phyloP scores from a whole-genome alignment of 2,329 filamentous ascomycete genomes.

The Aspergillus jensenii region DNA sequence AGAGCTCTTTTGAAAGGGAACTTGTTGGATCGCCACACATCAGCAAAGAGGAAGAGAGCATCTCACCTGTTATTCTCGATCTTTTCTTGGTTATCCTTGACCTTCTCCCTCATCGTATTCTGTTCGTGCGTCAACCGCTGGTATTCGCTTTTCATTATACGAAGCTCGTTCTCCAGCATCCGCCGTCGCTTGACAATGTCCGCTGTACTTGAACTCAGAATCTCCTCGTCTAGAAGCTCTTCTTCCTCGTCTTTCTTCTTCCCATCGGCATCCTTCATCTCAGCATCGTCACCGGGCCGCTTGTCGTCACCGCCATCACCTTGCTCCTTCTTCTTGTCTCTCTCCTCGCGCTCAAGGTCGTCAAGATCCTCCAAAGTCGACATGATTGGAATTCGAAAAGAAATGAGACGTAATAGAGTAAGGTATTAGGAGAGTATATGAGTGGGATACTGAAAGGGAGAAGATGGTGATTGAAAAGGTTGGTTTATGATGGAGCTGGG shows the following conservation, averaged over 20 bases:
- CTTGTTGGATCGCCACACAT: slow-evolving; percentile 1
- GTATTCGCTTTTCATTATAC: slow-evolving; percentile 98
- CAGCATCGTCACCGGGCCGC: slow-evolving; percentile 66
- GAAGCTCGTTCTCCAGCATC: slow-evolving; percentile 92
- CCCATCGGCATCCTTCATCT: slow-evolving; percentile 87
- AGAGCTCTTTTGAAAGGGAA: neutral
- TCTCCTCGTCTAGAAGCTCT: slow-evolving; percentile 87
- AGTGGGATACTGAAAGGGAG: slow-evolving; percentile 4
- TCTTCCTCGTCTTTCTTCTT: slow-evolving; percentile 67
- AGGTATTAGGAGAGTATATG: neutral
- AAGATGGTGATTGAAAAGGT: slow-evolving; percentile 6
- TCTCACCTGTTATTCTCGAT: slow-evolving; percentile 94
- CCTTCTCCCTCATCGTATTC: slow-evolving; percentile 94
- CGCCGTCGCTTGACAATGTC: slow-evolving; percentile 90
- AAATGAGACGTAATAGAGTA: neutral
- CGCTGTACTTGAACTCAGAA: slow-evolving; percentile 87
- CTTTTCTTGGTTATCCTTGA: slow-evolving; percentile 98
- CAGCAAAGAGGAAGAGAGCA: neutral
- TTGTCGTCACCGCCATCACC: slow-evolving; percentile 57
- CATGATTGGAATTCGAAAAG: slow-evolving; percentile 52
- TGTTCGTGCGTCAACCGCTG: slow-evolving; percentile 95
- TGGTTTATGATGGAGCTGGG: slow-evolving; percentile 14
- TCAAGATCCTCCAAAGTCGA: slow-evolving; percentile 91
- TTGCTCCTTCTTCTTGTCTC: slow-evolving; percentile 68
- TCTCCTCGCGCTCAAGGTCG: slow-evolving; percentile 77